A percentile compares a stretch with the other conserved stretches of the same genome.
These are phyloP conservation scores for Hapsidospora chrysogenum DNA, from an alignment of 495 filamentous ascomycete species.

Conservation along the genomic window DNA sequence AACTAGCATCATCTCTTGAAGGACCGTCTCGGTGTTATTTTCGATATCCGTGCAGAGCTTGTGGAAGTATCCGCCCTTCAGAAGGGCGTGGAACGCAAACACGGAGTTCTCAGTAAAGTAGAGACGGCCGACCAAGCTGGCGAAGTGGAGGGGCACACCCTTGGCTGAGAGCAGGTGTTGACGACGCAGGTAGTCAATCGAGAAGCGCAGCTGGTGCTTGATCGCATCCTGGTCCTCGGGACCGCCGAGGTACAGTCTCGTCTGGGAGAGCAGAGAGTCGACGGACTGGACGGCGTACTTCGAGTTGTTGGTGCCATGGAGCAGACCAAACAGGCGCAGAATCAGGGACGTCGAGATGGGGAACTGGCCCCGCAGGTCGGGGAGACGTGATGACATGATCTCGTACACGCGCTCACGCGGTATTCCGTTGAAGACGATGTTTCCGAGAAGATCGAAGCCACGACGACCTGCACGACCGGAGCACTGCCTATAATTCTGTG, in stretches of 20 bases:
- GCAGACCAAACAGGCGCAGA: slow-evolving; percentile 46
- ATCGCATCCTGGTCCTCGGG: slow-evolving; percentile 42
- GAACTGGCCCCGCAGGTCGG: slow-evolving; percentile 61
- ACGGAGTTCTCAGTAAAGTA: slow-evolving; percentile 55
- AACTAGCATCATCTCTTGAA: slow-evolving; percentile 40
- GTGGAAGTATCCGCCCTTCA: slow-evolving; percentile 53
- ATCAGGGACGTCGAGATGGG: slow-evolving; percentile 59
- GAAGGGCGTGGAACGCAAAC: slow-evolving; percentile 59
- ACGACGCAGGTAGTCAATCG: slow-evolving; percentile 60
- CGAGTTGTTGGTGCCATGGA: slow-evolving; percentile 46
- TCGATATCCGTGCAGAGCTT: slow-evolving; percentile 35
- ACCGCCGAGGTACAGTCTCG: slow-evolving; percentile 51
- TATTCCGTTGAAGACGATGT: slow-evolving; percentile 59
- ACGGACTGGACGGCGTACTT: slow-evolving; percentile 42
- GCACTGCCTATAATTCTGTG: slow-evolving; percentile 60
- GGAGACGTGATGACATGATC: slow-evolving; percentile 52
- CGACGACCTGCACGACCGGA: slow-evolving; percentile 63
- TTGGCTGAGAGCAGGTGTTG: slow-evolving; percentile 41
- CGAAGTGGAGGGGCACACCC: slow-evolving; percentile 53
- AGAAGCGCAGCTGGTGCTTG: slow-evolving; percentile 60
- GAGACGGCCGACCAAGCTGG: slow-evolving; percentile 46
- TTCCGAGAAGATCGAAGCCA: slow-evolving; percentile 65
- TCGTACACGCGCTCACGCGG: slow-evolving; percentile 35
- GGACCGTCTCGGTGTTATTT: slow-evolving; percentile 13
- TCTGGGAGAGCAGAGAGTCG: slow-evolving; percentile 49